These are phyloP conservation scores for Fallopia convolvulus DNA, from an alignment of 148 eudicot genomes.

Conservation along the genomic window DNA sequence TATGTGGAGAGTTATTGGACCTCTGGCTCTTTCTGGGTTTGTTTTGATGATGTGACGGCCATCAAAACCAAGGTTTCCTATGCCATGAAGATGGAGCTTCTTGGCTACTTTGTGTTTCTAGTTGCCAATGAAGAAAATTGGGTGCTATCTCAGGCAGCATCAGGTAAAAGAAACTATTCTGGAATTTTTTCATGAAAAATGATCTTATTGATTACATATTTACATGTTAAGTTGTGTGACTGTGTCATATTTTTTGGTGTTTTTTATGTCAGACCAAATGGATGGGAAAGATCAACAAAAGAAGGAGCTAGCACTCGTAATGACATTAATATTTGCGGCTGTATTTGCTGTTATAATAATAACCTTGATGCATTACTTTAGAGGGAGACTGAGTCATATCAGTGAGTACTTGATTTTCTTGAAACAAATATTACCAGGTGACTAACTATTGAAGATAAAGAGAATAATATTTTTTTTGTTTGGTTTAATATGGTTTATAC, in stretches of 20 bases:
- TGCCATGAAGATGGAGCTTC: conserved; percentile 34
- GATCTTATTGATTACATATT: not conserved
- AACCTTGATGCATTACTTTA: not conserved
- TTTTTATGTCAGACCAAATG: not conserved
- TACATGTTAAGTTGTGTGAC: no score
- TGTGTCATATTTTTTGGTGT: no score
- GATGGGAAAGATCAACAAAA: conserved; percentile 1
- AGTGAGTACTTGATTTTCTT: not conserved
- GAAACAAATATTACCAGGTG: no score
- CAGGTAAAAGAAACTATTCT: not conserved
- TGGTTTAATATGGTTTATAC: no score
- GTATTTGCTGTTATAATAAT: not conserved
- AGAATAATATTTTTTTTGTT: no score
- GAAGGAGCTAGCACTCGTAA: not conserved
- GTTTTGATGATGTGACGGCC: conserved; percentile 43
- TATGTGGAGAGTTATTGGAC: conserved; percentile 30
- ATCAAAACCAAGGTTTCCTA: conserved; percentile 38
- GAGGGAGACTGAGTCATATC: not conserved
- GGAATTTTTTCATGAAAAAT: not conserved
- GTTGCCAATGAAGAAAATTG: conserved; percentile 30
- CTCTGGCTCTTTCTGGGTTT: conserved; percentile 32
- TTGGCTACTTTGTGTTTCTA: conserved; percentile 32
- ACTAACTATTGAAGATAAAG: not conserved
- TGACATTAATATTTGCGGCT: not conserved
- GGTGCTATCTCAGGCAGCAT: not conserved